phyloP scores from a whole-genome alignment of 139 green algal genomes.

The Chlorella sp. region DNA sequence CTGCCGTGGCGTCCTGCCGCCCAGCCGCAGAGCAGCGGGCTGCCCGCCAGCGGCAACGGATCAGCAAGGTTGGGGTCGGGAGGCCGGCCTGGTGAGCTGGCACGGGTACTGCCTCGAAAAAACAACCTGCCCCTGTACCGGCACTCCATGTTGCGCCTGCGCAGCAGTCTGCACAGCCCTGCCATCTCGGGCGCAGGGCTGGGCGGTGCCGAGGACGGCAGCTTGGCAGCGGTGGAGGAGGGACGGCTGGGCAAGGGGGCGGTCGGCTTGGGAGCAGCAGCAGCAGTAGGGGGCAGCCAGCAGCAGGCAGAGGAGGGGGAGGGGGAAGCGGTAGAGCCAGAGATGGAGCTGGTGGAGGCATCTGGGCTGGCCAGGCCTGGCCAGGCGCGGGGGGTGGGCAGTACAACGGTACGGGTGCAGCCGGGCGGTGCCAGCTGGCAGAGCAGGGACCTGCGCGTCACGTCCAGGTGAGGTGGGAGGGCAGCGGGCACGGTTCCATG shows the following conservation, averaged over 20 bases:
- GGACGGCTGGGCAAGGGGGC: neutral
- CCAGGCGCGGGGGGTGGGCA: neutral
- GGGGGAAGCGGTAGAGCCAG: neutral
- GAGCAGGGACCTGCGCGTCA: neutral
- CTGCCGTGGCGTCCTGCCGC: neutral
- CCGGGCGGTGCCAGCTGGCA: neutral
- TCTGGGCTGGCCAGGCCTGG: too few species aligned
- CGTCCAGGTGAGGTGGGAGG: neutral
- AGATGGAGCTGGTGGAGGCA: neutral
- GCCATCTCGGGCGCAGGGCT: neutral
- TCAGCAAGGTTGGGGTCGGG: neutral
- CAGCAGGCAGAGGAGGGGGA: neutral
- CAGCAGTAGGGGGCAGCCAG: neutral
- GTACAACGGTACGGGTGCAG: neutral
- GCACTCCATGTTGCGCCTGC: conserved; percentile 25
- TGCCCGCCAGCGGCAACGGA: neutral
- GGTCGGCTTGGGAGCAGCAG: neutral
- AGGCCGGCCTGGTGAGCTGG: too few species aligned
- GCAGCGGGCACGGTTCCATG: neutral
- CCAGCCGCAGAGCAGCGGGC: neutral
- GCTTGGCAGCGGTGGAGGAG: conserved; percentile 9
- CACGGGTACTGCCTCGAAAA: neutral
- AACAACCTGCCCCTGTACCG: neutral
- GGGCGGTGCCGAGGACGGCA: neutral
- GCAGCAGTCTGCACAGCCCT: neutral